Percentiles rank a stretch among this genome's conserved stretches.
Evolutionary conservation across 805 yeast genomes (phyloP).

Genomic region (Metschnikowia anglica): DNA sequence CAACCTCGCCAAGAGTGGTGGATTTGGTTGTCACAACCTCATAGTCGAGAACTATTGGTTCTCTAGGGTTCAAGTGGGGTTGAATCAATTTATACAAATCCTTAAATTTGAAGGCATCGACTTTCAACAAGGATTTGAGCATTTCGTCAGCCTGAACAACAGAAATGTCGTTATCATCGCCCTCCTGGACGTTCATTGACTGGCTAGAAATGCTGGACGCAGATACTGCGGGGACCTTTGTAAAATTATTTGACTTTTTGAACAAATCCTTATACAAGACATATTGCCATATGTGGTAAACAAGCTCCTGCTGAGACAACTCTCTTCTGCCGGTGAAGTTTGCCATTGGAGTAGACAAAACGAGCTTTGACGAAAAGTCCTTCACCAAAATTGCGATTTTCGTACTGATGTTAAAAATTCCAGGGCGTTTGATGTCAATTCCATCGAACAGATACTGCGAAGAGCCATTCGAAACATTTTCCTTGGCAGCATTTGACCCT

Average conservation of each 20-base stretch:
- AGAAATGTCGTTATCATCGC: conserved; percentile 34
- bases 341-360: conserved; percentile 62
- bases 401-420: conserved; percentile 54
- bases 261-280: conserved; percentile 62
- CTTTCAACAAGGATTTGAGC: conserved; percentile 45
- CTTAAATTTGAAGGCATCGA: conserved; percentile 60
- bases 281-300: conserved; percentile 78
- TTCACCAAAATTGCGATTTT: conserved; percentile 73
- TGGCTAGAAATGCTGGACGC: conserved; percentile 23
- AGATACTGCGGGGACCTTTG: conserved; percentile 41
- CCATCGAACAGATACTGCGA: conserved; percentile 65
- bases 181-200: conserved; percentile 21
- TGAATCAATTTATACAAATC: conserved; percentile 68
- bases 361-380: conserved; percentile 65
- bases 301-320: conserved; percentile 82
- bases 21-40: conserved; percentile 74
- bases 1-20: conserved; percentile 75
- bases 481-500: conserved; percentile 20
- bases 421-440: conserved; percentile 79
- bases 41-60: conserved; percentile 77
- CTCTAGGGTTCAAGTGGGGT: conserved; percentile 72
- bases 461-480: conserved; percentile 18
- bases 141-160: conserved; percentile 44
- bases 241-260: conserved; percentile 28
- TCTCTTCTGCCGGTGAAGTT: conserved; percentile 72